Base-by-base conservation (phyloP, 23 red algal species). In the Gracilaria domingensis region DNA sequence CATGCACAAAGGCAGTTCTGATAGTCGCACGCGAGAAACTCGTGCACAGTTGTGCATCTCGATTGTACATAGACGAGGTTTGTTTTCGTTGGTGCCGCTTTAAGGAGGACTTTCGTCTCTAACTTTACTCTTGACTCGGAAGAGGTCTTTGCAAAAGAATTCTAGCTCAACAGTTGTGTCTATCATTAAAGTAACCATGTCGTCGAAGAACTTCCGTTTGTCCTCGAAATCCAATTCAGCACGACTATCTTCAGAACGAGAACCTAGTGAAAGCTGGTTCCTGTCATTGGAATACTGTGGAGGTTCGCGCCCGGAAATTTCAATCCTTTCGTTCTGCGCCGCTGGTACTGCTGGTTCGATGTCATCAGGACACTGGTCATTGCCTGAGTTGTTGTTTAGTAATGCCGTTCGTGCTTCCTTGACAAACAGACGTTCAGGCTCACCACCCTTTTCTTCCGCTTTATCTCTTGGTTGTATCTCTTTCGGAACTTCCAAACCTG, bases 101-200 rank as follows among this genome's bases (percentile, higher is more conserved):
- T 73, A 73, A 73, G 33, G 17, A 16, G 34, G 38, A 73, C 67
- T 33, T 0, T 73, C 34, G 72, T 50, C 72, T 50, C 45, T 20
- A 6, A 5, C 30, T 77, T 50, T 77, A 77, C 45, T 50, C 39
- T 77, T 77, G 38, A 77, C 38, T 14, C 39, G 49, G 42, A 50
- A 77, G 23, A 77, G 72, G 18, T 77, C 26, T 35, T 48, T 25
- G 34, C 72, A 77, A 17, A 77, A n/a, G 45, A 39, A 77, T 50
- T 77, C 42, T 33, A 77, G 72, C 26, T 77, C 72, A 77, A 77
- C 72, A 29, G 72, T 77, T 77, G 72, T 77, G 40, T 77, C 45
- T 77, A 50, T 77, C 72, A 77, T 77, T 77, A 77, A 77, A 77
- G 39, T 49, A n/a, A 51, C 72, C 24, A 77, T 12, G 23, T 50